Evolutionary conservation across 345 rosid genomes (phyloP).

Genomic region (Ricinus communis): DNA sequence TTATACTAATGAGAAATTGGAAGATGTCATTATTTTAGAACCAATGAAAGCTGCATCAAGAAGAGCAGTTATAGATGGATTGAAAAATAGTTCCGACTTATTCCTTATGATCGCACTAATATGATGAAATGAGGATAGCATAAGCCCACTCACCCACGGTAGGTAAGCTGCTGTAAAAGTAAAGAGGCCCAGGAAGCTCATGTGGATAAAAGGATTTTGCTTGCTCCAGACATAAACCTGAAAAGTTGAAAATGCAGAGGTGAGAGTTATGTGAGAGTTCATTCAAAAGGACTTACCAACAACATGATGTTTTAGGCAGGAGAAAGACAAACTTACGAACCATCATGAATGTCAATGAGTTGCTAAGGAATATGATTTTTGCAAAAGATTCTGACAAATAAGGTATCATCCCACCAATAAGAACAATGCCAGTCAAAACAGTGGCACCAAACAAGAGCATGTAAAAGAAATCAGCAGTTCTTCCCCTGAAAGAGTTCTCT

Average conservation of each 20-base stretch:
- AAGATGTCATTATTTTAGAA: not conserved
- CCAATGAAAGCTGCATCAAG: not conserved
- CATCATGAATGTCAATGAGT: constrained; percentile 99
- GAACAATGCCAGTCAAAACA: constrained; percentile 81
- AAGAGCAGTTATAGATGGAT: not conserved
- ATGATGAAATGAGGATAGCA: not conserved
- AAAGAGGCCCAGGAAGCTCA: constrained; percentile 97
- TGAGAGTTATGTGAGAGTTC: not conserved
- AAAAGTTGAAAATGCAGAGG: not conserved
- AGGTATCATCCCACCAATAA: constrained; percentile 92
- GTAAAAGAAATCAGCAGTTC: constrained; percentile 97
- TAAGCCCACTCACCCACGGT: constrained; percentile 76
- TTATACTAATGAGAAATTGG: not conserved
- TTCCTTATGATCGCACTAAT: not conserved
- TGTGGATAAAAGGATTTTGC: constrained; percentile 94
- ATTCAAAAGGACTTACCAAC: not conserved
- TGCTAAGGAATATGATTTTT: constrained; percentile 92
- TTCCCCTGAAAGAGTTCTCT: constrained; percentile 96
- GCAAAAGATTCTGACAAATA: constrained; percentile 88
- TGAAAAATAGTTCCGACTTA: not conserved
- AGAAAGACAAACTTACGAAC: constrained; percentile 40
- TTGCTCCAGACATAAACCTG: constrained; percentile 99
- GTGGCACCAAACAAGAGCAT: constrained; percentile 97
- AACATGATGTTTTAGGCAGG: constrained; percentile 9
- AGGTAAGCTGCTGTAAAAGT: constrained; percentile 94